Percentiles rank a stretch among this genome's conserved stretches.
These are phyloP conservation scores for Komagataella mondaviorum DNA, from an alignment of 805 yeast species.

Conservation along the genomic window DNA sequence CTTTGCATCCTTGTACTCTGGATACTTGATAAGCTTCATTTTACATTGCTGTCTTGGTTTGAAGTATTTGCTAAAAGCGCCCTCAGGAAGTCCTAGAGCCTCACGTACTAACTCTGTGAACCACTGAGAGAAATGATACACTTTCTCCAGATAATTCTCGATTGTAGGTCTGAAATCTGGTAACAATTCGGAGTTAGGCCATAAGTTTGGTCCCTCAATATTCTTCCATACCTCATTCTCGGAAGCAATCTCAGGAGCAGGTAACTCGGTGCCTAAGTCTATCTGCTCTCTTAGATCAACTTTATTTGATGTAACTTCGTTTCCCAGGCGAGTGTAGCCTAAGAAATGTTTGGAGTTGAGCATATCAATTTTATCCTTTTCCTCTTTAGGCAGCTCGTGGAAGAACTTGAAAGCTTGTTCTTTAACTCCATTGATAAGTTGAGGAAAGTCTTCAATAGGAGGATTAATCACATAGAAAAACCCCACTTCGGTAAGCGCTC, in stretches of 20 bases:
- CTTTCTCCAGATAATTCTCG: conserved; percentile 26
- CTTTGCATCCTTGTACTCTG: conserved; percentile 22
- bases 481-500: conserved; percentile 44
- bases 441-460: conserved; percentile 21
- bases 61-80: conserved; percentile 33
- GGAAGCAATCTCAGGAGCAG: conserved; percentile 19
- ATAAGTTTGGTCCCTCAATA: conserved; percentile 44
- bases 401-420: conserved; percentile 29
- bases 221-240: conserved; percentile 26
- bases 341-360: conserved; percentile 41
- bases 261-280: conserved; percentile 41
- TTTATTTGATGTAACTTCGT: conserved; percentile 38
- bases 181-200: conserved; percentile 27
- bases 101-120: conserved; percentile 39
- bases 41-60: conserved; percentile 36
- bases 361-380: conserved; percentile 36
- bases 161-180: conserved; percentile 31
- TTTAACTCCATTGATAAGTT: conserved; percentile 14
- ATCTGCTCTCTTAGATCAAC: conserved; percentile 52
- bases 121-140: conserved; percentile 27
- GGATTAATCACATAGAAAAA: conserved; percentile 39
- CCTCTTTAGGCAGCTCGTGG: conserved; percentile 25
- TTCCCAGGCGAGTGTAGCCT: conserved; percentile 43
- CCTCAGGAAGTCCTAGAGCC: conserved; percentile 32
- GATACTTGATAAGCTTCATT: conserved; percentile 45